Conservation (phyloP, 805 yeast species). For the Cyberlindnera meyerae region DNA sequence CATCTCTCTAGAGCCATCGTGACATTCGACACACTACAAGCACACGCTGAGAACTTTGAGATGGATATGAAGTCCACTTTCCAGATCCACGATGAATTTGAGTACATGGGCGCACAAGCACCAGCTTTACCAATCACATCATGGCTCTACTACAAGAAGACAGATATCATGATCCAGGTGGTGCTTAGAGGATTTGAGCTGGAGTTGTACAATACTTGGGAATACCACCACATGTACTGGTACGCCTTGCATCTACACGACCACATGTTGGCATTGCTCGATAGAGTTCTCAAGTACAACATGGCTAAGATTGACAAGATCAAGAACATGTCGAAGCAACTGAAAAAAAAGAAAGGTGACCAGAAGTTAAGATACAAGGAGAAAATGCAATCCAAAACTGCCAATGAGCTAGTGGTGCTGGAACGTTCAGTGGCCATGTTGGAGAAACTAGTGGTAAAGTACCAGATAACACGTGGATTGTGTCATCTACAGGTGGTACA, state of each 20-base stretch:
- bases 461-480: constrained; percentile 26
- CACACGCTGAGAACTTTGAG: constrained; percentile 64
- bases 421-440: constrained; percentile 10
- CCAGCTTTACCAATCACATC: constrained; percentile 64
- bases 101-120: constrained; percentile 15
- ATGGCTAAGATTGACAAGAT: constrained; percentile 30
- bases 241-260: constrained; percentile 48
- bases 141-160: constrained; percentile 62
- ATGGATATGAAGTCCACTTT: constrained; percentile 32
- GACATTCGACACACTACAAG: constrained; percentile 79
- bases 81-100: constrained; percentile 29
- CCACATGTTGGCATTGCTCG: constrained; percentile 41
- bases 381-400: constrained; percentile 30
- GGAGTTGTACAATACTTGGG: constrained; percentile 69
- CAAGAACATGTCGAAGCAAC: constrained; percentile 32
- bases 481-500: constrained; percentile 32
- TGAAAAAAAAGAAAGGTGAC: constrained; percentile 49
- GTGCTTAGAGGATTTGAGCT: constrained; percentile 70
- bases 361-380: constrained; percentile 39
- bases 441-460: constrained; percentile 6
- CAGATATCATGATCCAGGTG: constrained; percentile 68
- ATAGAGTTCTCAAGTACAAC: constrained; percentile 30
- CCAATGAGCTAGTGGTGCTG: constrained; percentile 33
- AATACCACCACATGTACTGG: constrained; percentile 65
- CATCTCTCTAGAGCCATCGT: constrained; percentile 51